phyloP scores from a whole-genome alignment of 2,329 filamentous ascomycete genomes.

The Xenosphaeropsis pyriputrescens region DNA sequence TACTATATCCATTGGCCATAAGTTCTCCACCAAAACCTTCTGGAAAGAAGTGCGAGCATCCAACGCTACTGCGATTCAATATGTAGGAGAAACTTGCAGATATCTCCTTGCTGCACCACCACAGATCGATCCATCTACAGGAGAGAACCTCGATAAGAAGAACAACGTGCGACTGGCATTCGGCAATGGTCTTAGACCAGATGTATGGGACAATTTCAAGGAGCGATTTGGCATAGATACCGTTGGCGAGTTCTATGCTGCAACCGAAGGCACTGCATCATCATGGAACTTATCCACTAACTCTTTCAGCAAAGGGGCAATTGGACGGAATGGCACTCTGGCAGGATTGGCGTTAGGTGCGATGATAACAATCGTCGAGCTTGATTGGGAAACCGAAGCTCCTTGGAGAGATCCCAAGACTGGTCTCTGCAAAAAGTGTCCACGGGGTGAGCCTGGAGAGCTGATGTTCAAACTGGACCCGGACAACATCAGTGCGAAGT shows the following conservation, averaged over 20 bases:
- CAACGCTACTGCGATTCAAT: slow-evolving; percentile 65
- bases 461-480: slow-evolving; percentile 47
- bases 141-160: slow-evolving; percentile 54
- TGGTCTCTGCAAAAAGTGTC: slow-evolving; percentile 49
- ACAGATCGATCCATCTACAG: slow-evolving; percentile 45
- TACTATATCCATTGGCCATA: slow-evolving; percentile 58
- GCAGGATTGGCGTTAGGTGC: slow-evolving; percentile 35
- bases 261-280: slow-evolving; percentile 57
- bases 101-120: slow-evolving; percentile 59
- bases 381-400: slow-evolving; percentile 1
- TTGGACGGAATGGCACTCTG: slow-evolving; percentile 58
- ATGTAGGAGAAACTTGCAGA: slow-evolving; percentile 76
- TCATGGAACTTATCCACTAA: slow-evolving; percentile 64
- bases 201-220: slow-evolving; percentile 76
- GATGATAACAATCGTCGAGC: slow-evolving; percentile 26
- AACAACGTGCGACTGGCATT: slow-evolving; percentile 64
- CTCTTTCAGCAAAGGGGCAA: slow-evolving; percentile 58
- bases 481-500: slow-evolving; percentile 31
- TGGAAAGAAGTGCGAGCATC: slow-evolving; percentile 62
- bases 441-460: slow-evolving; percentile 58
- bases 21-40: slow-evolving; percentile 65
- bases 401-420: slow-evolving; percentile 42
- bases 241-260: slow-evolving; percentile 69
- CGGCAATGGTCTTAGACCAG: slow-evolving; percentile 73
- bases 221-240: slow-evolving; percentile 62